phyloP scores from a whole-genome alignment of 2,329 filamentous ascomycete genomes.

The Epichloe coenophiala region DNA sequence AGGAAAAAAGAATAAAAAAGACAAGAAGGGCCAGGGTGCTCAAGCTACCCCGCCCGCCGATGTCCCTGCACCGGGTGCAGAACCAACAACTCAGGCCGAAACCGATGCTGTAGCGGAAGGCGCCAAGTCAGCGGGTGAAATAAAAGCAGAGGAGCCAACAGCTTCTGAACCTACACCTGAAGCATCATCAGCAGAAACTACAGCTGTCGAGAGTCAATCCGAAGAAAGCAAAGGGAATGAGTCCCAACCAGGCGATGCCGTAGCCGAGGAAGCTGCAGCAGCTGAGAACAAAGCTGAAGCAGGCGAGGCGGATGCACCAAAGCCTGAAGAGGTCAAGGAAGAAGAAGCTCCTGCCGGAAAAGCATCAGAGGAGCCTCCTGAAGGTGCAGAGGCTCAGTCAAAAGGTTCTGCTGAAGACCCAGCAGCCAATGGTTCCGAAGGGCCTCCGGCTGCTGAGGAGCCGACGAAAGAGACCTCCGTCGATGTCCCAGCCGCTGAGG shows the following conservation, averaged over 20 bases:
- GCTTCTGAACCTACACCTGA: background rate
- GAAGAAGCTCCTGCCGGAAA: background rate
- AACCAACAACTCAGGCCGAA: slow-evolving; percentile 3
- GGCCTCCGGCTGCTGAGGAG: background rate
- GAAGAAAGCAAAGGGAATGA: background rate
- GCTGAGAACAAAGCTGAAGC: background rate
- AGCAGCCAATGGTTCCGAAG: background rate
- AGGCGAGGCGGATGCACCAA: background rate
- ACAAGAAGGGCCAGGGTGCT: slow-evolving; percentile 8
- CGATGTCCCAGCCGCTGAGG: background rate
- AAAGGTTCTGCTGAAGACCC: background rate
- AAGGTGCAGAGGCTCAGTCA: background rate
- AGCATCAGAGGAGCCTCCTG: background rate
- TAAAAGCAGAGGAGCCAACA: background rate
- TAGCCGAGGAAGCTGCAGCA: background rate
- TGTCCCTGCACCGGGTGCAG: background rate
- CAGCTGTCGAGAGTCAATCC: background rate
- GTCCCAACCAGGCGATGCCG: background rate
- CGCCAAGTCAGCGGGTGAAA: too few relatives aligned
- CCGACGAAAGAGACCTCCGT: background rate
- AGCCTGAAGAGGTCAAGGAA: background rate
- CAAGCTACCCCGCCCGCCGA: background rate
- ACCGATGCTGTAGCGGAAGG: slow-evolving; percentile 5
- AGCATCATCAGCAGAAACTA: background rate
- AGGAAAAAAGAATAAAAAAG: slow-evolving; percentile 11